Base-by-base conservation (phyloP, 192 early-diverging fungal species). In the Entophlyctis luteolus region DNA sequence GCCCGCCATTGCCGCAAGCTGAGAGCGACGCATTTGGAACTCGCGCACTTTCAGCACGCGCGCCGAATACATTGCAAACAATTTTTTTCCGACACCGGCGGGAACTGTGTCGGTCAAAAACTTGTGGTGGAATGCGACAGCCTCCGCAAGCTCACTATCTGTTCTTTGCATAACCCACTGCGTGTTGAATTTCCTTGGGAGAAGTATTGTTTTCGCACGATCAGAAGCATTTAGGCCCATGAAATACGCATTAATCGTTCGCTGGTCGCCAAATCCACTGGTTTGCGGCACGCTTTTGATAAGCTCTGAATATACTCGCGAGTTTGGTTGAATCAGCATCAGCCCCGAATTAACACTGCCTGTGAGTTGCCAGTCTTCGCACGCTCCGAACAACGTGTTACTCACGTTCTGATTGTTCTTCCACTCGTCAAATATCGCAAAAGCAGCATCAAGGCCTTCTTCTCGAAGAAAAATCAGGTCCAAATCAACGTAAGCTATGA, bases 91-190 rank as follows among this genome's bases (percentile, higher is more conserved):
- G 6, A 10, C 10, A 10, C 16, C 45, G 10, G 5, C 33, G 10
- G 37, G 37, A 5, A 42, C 35, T 6, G n/a, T 5, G 57, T 59
- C 57, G 27, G 14, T 16, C 4, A 59, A 59, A 42, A 59, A 59
- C 25, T 59, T 59, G 38, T 59, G 57, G 38, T 59, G 57, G 20
- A 59, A 36, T 22, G 37, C 57, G 27, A 59, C 57, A 20, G 57
- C 57, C 3, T 42, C 38, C 10, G 22, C 12, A 5, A 59, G 57
- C 57, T 59, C 37, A 34, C 22, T 6, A 14, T 59, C 16, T 4
- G 57, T 39, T 8, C 57, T 35, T 20, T 42, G 33, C 6, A 20
- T 6, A 10, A 59, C 57, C 57, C 57, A 59, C 25, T 59, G 57
- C 23, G 57, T 59, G 38, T 59, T 59, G 23, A 34, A 59, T 0